Base-by-base conservation (phyloP, 164 flowering plant genomes). In the Tetrastigma voinierianum region DNA sequence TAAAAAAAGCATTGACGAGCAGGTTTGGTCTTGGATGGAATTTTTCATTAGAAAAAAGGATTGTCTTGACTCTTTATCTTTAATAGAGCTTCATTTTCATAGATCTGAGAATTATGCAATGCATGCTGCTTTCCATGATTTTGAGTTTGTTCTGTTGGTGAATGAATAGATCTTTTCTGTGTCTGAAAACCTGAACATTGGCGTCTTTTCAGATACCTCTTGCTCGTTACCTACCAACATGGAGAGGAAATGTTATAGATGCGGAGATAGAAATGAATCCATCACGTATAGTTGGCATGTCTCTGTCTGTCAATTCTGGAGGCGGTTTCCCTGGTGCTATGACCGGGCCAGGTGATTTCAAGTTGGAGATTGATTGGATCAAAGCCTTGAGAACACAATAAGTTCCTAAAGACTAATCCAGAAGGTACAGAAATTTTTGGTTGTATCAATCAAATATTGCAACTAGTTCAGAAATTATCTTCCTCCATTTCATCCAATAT, bases 211-310 rank as follows among this genome's bases (percentile, higher is more conserved):
- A 92, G 99, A 89, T 92, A 61, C 97, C 99, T 59, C 86, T 90
- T n/a, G n/a, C 82, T 25, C 88, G 77, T 46, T 90, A 89, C 76
- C 66, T 95, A 57, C 98, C 98, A 24, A 92, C 95, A 58, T 91
- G 97, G 97, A 84, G 91, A 78, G 99, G 99, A 40, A 89, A 85
- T 48, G 89, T 95, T 7, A 92, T 92, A 62, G n/a, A n/a, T n/a
- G n/a, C 80, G 46, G 54, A 78, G 10, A 0, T 95, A 80, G 98
- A 90, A 75, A 95, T 95, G 99, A 92, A 95, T 73, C 99, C 89
- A 12, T 79, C 83, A 24, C 99, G 99, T 56, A 52, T n/a, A n/a
- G n/a, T n/a, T n/a, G 95, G 99, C 23, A 89, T 95, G 96, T 90
- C 99, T 51, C 72, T 92, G 10, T 87, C 97, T 40, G 90, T 92